phyloP scores from a whole-genome alignment of 2,329 filamentous ascomycete genomes.

The Clonostachys rhizophaga region DNA sequence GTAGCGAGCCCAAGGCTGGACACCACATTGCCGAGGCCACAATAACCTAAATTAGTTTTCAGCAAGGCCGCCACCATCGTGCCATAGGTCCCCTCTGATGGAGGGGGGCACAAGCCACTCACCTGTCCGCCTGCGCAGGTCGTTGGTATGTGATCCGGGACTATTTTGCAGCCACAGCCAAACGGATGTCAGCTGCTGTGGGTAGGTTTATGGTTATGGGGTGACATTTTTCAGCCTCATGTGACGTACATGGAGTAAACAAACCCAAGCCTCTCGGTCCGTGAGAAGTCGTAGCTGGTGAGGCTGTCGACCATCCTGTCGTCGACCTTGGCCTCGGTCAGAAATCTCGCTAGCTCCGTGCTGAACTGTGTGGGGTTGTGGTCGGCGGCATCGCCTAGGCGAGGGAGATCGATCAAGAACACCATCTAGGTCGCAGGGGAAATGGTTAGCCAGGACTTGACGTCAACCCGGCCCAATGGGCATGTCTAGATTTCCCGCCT shows the following conservation, averaged over 20 bases:
- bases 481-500: constrained; percentile 11
- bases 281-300: constrained; percentile 74
- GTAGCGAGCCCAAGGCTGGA: constrained; percentile 56
- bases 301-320: constrained; percentile 64
- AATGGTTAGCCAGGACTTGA: background rate
- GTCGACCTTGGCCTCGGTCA: constrained; percentile 62
- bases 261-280: constrained; percentile 70
- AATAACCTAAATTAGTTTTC: constrained; percentile 52
- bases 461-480: background rate
- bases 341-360: constrained; percentile 65
- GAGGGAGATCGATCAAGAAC: constrained; percentile 89
- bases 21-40: constrained; percentile 67
- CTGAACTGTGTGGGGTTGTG: constrained; percentile 49
- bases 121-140: constrained; percentile 21
- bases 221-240: background rate
- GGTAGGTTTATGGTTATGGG: background rate
- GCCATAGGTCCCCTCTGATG: too few relatives aligned
- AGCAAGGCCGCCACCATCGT: constrained; percentile 8
- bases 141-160: constrained; percentile 24
- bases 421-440: constrained; percentile 48
- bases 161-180: constrained; percentile 8
- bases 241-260: constrained; percentile 75
- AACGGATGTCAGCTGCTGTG: background rate
- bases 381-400: constrained; percentile 29
- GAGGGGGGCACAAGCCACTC: constrained; percentile 6